A percentile compares a stretch with the other conserved stretches of the same genome.
phyloP scores from a whole-genome alignment of 2,329 filamentous ascomycete species.

The Sclerotinia trifoliorum region DNA sequence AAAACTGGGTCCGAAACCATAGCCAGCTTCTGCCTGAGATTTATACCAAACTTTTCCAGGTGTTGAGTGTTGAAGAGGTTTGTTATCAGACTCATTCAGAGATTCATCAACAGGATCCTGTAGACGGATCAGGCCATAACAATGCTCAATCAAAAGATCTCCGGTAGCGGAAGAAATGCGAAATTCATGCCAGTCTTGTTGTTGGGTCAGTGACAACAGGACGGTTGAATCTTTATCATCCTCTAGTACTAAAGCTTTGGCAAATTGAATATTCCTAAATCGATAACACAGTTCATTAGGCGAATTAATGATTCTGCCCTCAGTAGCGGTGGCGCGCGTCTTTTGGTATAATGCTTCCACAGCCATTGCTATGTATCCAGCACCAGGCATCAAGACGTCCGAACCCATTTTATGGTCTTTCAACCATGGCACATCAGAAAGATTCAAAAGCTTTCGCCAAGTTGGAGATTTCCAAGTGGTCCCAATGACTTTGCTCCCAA shows the following conservation, averaged over 20 bases:
- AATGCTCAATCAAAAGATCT: constrained; percentile 12
- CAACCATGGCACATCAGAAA: constrained; percentile 52
- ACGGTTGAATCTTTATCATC: not conserved
- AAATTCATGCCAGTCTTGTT: constrained; percentile 14
- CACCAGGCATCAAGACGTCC: constrained; percentile 50
- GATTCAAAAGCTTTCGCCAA: constrained; percentile 37
- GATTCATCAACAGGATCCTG: not conserved
- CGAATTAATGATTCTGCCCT: not conserved
- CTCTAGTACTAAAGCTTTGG: constrained; percentile 21
- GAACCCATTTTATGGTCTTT: constrained; percentile 49
- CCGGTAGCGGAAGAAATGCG: not conserved
- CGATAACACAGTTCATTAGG: not conserved
- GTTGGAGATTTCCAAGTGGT: constrained; percentile 28
- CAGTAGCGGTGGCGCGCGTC: too few species aligned
- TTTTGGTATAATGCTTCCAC: constrained; percentile 30
- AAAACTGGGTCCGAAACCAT: constrained; percentile 1
- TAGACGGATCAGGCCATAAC: constrained; percentile 7
- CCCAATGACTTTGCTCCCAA: constrained; percentile 42
- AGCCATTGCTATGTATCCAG: constrained; percentile 30
- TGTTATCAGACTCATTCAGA: not conserved
- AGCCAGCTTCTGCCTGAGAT: not conserved
- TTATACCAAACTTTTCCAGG: constrained; percentile 18
- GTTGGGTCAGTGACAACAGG: not conserved
- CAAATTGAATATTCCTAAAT: constrained; percentile 16
- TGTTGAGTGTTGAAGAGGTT: constrained; percentile 8